phyloP scores from a whole-genome alignment of 2,329 filamentous ascomycete species.

The Colletotrichum navitas region DNA sequence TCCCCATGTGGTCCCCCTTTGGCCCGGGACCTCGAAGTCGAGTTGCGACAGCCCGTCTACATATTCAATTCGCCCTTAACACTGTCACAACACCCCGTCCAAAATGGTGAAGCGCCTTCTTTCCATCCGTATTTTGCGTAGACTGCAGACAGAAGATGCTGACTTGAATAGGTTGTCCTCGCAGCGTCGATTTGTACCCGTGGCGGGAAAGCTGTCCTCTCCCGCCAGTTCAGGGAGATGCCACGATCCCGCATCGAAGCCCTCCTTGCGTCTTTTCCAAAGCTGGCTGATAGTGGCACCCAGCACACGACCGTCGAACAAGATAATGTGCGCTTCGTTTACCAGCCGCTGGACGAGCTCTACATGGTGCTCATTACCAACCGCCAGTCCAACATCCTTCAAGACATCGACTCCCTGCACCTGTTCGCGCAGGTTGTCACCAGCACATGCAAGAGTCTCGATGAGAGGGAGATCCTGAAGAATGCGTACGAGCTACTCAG shows the following conservation, averaged over 20 bases:
- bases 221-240: conserved; percentile 97
- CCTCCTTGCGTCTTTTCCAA: conserved; percentile 95
- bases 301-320: conserved; percentile 99
- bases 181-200: conserved; percentile 99
- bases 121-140: not conserved
- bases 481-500: conserved; percentile 97
- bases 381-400: conserved; percentile 98
- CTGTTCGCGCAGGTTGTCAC: conserved; percentile 97
- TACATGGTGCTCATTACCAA: conserved; percentile 99
- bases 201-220: conserved; percentile 97
- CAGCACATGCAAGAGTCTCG: conserved; percentile 94
- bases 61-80: conserved; percentile 34
- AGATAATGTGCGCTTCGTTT: conserved; percentile 99
- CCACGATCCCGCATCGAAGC: conserved; percentile 96
- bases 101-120: conserved; percentile 40
- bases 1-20: conserved; percentile 36
- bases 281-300: conserved; percentile 94
- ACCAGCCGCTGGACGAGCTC: conserved; percentile 97
- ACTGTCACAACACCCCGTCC: conserved; percentile 19
- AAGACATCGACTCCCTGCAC: conserved; percentile 98
- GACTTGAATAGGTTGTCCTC: conserved; percentile 84
- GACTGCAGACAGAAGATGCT: conserved; percentile 19
- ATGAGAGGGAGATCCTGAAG: conserved; percentile 93
- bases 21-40: conserved; percentile 30
- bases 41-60: conserved; percentile 40